Evolutionary conservation across 2,329 filamentous ascomycete genomes (phyloP), one percentile per base, ranked within the genome.

Genomic region (Alternaria tenuissima): DNA sequence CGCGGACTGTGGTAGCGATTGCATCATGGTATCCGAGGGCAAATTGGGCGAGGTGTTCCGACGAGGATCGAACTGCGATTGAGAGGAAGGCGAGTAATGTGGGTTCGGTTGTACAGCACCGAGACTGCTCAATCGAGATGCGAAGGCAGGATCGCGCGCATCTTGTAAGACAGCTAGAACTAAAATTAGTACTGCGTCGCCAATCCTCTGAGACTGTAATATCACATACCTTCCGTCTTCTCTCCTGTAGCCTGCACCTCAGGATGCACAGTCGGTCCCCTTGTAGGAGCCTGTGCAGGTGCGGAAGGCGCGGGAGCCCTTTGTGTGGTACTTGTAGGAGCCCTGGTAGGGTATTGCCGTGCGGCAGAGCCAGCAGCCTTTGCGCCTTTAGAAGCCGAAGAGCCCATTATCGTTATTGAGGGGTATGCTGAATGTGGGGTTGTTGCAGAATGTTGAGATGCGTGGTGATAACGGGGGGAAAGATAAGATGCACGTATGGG

Each of bases 101-200:
- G 85, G 85, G 60, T 83, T 84, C 30, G 86, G 85, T 55, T 83
- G 83, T 7, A 88, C 87, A 55, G 86, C 83, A 57, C 87, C 87
- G 59, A 89, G 80, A 46, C 79, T 80, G 69, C 89, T 91, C 63
- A 98, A 91, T 65, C 93, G 96, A 74, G 88, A 89, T 83, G 94
- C 91, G 87, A 84, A 94, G 71, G 85, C 81, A 1, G 87, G 86
- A 71, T 89, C 87, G 59, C 83, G 84, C 57, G 82, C 86, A 71
- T 89, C 87, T 69, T 87, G 81, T 67, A 88, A 85, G 63, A 89
- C 84, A 51, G 83, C 85, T 85, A 28, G 16, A 18, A 18, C n/a
- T 28, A 6, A 16, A 12, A 52, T 66, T 36, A 66, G 43, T 36
- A 34, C 7, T 42, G 28, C 12, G 5, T 2, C 4, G 8, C 28